Evolutionary conservation across 345 rosid genomes (phyloP), one percentile per base, ranked within the genome.

Genomic region (Hirschfeldia incana): DNA sequence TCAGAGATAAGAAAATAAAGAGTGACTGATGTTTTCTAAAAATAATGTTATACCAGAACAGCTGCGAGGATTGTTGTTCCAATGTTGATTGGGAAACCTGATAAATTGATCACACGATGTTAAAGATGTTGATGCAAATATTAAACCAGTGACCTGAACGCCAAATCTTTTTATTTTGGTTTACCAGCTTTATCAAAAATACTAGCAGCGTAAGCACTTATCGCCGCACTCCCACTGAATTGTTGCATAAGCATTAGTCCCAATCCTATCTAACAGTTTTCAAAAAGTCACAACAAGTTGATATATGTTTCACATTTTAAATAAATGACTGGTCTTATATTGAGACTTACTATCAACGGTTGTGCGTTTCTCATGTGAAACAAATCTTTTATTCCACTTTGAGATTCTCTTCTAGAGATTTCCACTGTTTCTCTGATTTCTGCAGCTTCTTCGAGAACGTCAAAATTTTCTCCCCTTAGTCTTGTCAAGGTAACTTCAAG

Each of bases 191-290:
- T 29, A 39, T 74, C 59, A n/a, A 78, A 82, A 42, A 82, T 82
- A 37, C 66, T 69, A 33, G 70, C 68, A 57, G 82, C 82, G 33
- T 82, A 82, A 60, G 81, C 78, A 58, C 39, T 75, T 32, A 82
- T 73, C 1, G 79, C 85, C 7, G 82, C 29, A 39, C 80, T 82
- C 60, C 85, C 85, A 37, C 72, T 51, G 39, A 82, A 78, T 78
- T 78, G 82, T 70, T 82, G 85, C 37, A 67, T 13, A 26, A 78
- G 74, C 85, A 82, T 82, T 34, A 82, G 61, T 39, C 85, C 85
- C 32, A 82, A 46, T 53, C 82, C 85, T 59, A 82, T 72, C 85
- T 82, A 65, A 63, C n/a, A 63, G 6, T 65, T 72, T 73, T 0
- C 60, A 53, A 61, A 16, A 42, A 70, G 3, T 15, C 46, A 72